These are phyloP conservation scores for Fusarium tjaetaba DNA, from an alignment of 2,329 filamentous ascomycete genomes.

Conservation along the genomic window DNA sequence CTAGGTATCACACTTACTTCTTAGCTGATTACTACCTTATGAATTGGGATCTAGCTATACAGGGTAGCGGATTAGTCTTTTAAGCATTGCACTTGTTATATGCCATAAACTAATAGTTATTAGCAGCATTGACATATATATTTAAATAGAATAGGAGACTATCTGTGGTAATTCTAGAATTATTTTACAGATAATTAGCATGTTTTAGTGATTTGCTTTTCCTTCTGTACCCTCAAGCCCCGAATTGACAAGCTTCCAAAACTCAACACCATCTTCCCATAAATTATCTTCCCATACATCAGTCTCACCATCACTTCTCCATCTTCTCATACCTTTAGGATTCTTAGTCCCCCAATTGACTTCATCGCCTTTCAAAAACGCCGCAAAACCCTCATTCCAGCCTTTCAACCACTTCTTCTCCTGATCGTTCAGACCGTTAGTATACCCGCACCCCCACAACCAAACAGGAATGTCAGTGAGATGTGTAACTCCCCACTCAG, in stretches of 20 bases:
- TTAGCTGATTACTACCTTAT: too few species aligned
- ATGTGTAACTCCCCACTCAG: neutral
- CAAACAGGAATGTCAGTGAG: neutral
- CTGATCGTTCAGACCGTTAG: neutral
- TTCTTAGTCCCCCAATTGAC: neutral
- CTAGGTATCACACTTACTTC: too few species aligned
- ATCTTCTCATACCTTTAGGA: neutral
- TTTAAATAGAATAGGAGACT: accelerated
- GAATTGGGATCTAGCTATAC: neutral
- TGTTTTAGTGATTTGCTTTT: too few species aligned
- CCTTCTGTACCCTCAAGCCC: accelerated
- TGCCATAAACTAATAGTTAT: neutral
- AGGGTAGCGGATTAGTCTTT: neutral
- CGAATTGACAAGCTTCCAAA: neutral
- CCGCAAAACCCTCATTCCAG: neutral
- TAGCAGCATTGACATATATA: neutral
- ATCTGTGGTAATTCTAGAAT: accelerated
- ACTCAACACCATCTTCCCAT: neutral
- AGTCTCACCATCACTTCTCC: neutral
- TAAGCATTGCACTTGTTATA: accelerated
- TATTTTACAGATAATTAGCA: accelerated
- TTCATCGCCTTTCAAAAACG: neutral
- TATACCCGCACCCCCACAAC: neutral
- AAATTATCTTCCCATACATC: neutral
- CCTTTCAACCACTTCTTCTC: neutral